Evolutionary conservation across 1,284 basidiomycete species (phyloP).

Genomic region (Trametes pubescens): DNA sequence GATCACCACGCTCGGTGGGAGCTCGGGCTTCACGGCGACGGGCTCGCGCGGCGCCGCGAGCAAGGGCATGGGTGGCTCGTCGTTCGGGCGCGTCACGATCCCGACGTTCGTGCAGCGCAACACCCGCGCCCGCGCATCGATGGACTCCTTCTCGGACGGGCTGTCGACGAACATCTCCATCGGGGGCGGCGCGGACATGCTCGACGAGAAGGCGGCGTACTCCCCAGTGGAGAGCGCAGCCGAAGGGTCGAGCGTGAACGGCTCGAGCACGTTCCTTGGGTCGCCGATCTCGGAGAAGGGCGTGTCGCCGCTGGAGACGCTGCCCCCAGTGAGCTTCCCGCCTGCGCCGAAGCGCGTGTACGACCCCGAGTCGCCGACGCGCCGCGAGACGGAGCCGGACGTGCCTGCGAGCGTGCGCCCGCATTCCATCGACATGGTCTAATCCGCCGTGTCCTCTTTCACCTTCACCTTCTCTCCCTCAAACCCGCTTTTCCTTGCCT

Average conservation of each 20-base stretch:
- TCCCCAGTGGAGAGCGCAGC: slow-evolving; percentile 35
- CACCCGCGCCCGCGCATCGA: slow-evolving; percentile 36
- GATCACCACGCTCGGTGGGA: slow-evolving; percentile 31
- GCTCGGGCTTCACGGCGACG: slow-evolving; percentile 42
- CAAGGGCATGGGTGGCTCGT: slow-evolving; percentile 31
- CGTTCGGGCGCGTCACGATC: slow-evolving; percentile 40
- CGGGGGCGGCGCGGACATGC: slow-evolving; percentile 32
- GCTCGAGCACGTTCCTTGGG: slow-evolving; percentile 36
- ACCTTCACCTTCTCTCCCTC: background rate
- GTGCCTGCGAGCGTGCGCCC: slow-evolving; percentile 35
- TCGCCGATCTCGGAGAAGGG: slow-evolving; percentile 33
- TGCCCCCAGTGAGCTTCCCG: slow-evolving; percentile 28
- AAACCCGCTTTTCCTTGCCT: background rate
- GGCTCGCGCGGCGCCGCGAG: slow-evolving; percentile 29
- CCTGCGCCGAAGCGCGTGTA: slow-evolving; percentile 25
- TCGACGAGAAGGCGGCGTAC: slow-evolving; percentile 36
- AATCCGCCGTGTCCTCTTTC: background rate
- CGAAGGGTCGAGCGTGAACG: slow-evolving; percentile 5
- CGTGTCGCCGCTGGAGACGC: slow-evolving; percentile 15
- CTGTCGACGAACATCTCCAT: slow-evolving; percentile 44
- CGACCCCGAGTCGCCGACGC: slow-evolving; percentile 27
- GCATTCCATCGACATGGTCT: slow-evolving; percentile 39
- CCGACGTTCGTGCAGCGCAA: slow-evolving; percentile 44
- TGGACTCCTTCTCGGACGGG: slow-evolving; percentile 42
- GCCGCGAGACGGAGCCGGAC: slow-evolving; percentile 26